Evolutionary conservation across 1,284 basidiomycete species (phyloP).

Genomic region (Heterobasidion occidentale): DNA sequence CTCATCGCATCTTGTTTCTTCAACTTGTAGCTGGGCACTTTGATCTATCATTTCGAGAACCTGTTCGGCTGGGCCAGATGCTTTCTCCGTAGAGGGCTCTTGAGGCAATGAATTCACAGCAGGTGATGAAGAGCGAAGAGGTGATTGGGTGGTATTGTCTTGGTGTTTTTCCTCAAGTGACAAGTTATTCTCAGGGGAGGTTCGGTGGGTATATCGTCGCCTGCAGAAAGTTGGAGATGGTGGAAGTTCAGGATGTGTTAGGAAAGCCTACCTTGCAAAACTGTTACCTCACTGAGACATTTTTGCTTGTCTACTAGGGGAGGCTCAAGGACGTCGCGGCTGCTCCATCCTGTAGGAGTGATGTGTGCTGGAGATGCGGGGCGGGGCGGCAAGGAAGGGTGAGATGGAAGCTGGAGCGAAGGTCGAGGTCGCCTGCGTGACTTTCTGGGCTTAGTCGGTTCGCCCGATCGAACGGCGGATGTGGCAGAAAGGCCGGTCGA

Average conservation of each 20-base stretch:
- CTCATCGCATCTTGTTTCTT: background rate
- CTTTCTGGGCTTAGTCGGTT: background rate
- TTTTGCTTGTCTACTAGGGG: background rate
- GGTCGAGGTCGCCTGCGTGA: background rate
- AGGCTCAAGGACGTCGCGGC: background rate
- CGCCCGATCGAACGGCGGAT: background rate
- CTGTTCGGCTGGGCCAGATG: too few species aligned
- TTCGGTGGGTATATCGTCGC: too few species aligned
- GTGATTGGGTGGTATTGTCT: too few species aligned
- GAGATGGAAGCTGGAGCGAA: background rate
- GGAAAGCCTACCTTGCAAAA: too few species aligned
- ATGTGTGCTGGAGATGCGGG: background rate
- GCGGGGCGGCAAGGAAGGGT: slow-evolving; percentile 1
- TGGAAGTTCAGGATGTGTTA: too few species aligned
- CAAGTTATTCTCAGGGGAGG: too few species aligned
- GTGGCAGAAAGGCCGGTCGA: background rate
- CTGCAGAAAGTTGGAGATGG: too few species aligned
- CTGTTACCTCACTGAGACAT: too few species aligned
- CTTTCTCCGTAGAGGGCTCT: too few species aligned
- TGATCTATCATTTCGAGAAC: background rate
- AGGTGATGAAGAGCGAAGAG: too few species aligned
- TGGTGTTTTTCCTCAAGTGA: too few species aligned
- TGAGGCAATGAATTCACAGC: too few species aligned
- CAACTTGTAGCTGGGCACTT: background rate
- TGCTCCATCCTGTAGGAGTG: background rate